Percentiles rank a stretch among this genome's conserved stretches.
phyloP scores from a whole-genome alignment of 2,329 filamentous ascomycete species.

The Fusarium sp. region DNA sequence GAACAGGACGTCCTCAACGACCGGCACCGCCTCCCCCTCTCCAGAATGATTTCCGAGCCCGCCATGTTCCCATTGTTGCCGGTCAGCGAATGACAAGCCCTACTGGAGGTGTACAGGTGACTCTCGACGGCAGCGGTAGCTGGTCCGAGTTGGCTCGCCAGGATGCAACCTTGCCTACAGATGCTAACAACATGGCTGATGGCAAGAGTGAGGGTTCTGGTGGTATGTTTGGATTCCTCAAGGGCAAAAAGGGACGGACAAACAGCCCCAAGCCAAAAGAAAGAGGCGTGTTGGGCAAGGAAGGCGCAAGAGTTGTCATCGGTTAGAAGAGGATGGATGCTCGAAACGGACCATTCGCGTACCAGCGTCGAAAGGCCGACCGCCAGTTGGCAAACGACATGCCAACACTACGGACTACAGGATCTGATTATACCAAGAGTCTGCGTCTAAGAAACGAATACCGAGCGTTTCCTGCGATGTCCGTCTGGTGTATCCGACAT shows the following conservation, averaged over 20 bases:
- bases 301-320: slow-evolving; percentile 89
- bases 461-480: slow-evolving; percentile 15
- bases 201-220: slow-evolving; percentile 73
- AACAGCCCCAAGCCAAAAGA: slow-evolving; percentile 96
- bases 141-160: slow-evolving; percentile 94
- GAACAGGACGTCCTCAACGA: slow-evolving; percentile 47
- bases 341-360: slow-evolving; percentile 34
- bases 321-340: slow-evolving; percentile 61
- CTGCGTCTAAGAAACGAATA: slow-evolving; percentile 18
- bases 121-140: slow-evolving; percentile 88
- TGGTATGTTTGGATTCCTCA: slow-evolving; percentile 92
- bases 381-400: slow-evolving; percentile 26
- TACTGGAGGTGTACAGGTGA: slow-evolving; percentile 89
- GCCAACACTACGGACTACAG: slow-evolving; percentile 16
- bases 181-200: slow-evolving; percentile 70
- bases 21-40: slow-evolving; percentile 62
- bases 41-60: slow-evolving; percentile 63
- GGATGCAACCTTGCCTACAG: slow-evolving; percentile 80
- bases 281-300: slow-evolving; percentile 92
- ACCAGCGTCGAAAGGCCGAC: slow-evolving; percentile 31
- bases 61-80: slow-evolving; percentile 67
- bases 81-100: slow-evolving; percentile 81
- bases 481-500: slow-evolving; percentile 11
- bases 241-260: slow-evolving; percentile 89
- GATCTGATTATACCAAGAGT: slow-evolving; percentile 15